Base-by-base conservation (phyloP, 371 early-diverging fungal genomes). In the Rhizopus microsporus region DNA sequence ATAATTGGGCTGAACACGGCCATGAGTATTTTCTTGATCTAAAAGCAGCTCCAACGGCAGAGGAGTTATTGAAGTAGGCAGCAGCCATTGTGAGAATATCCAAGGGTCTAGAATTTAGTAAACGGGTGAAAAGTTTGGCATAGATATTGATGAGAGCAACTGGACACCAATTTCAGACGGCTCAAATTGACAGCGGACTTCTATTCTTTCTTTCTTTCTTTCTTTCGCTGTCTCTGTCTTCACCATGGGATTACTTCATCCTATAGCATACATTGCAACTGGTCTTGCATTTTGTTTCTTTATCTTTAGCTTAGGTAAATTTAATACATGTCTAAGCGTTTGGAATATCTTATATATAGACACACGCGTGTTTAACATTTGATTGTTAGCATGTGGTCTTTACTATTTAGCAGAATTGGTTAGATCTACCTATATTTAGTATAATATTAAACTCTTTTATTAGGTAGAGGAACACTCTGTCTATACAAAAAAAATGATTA, bases 391-490 rank as follows among this genome's bases (percentile, higher is more conserved):
- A 17, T 90, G 91, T 68, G 93, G 93, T 1, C 80, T 94, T 46
- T 94, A 94, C 60, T 89, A 89, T 56, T 76, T 92, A 30, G 88
- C 91, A 56, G 90, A 88, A 65, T 57, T 88, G 60, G 86, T 87
- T 65, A 52, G 29, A 23, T 40, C 3, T 16, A 3, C 15, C 35
- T 7, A 45, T 32, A 29, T 51, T 7, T 42, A 9, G n/a, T 40
- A 34, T 4, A 33, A 50, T 37, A 30, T 42, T 58, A 71, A 35
- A 61, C 60, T 31, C 7, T 13, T 34, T 23, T 42, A 39, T 29
- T 69, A 84, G 69, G 83, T 86, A 2, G 84, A 93, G 74, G 94
- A 94, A 71, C 85, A 93, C 74, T 90, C 93, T 4, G 91, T 92
- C 9, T 65, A 84, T 56, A 87, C 93, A 3, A 88, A 84, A 61